Evolutionary conservation across 2,329 filamentous ascomycete genomes (phyloP).

Genomic region (Teratosphaeria gauchensis): DNA sequence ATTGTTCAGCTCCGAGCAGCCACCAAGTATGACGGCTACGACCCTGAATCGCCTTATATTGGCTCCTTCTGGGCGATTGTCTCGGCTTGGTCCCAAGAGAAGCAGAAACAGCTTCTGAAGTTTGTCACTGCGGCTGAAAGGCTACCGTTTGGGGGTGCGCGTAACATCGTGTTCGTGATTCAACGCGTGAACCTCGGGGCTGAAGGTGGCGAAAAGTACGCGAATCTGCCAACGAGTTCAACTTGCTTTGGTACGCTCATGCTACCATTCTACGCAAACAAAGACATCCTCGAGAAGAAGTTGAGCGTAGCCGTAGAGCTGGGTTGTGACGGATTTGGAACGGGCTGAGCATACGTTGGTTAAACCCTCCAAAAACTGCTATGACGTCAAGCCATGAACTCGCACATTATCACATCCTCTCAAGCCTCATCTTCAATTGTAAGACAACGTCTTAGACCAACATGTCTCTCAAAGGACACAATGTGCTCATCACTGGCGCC

Average conservation of each 20-base stretch:
- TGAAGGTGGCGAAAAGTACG: constrained; percentile 43
- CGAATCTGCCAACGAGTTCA: constrained; percentile 65
- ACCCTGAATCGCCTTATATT: constrained; percentile 58
- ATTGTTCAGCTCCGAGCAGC: constrained; percentile 60
- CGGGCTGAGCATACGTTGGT: constrained; percentile 9
- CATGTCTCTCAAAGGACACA: constrained; percentile 10
- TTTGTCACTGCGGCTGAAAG: constrained; percentile 93
- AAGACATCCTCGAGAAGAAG: constrained; percentile 61
- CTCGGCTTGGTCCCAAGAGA: constrained; percentile 52
- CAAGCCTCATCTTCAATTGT: background rate
- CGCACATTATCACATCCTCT: background rate
- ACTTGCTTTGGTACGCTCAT: constrained; percentile 89
- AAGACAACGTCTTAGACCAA: background rate
- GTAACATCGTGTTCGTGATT: constrained; percentile 73
- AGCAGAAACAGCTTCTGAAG: constrained; percentile 70
- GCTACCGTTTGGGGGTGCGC: constrained; percentile 76
- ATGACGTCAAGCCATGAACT: background rate
- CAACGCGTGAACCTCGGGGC: constrained; percentile 55
- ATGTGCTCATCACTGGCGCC: constrained; percentile 13
- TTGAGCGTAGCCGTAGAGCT: constrained; percentile 81
- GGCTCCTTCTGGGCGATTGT: constrained; percentile 79
- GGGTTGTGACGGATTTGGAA: constrained; percentile 68
- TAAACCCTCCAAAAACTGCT: background rate
- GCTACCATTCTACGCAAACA: constrained; percentile 69
- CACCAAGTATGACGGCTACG: constrained; percentile 74